Conservation (phyloP, 208 protist species). For the Wallacemonas collosoma region DNA sequence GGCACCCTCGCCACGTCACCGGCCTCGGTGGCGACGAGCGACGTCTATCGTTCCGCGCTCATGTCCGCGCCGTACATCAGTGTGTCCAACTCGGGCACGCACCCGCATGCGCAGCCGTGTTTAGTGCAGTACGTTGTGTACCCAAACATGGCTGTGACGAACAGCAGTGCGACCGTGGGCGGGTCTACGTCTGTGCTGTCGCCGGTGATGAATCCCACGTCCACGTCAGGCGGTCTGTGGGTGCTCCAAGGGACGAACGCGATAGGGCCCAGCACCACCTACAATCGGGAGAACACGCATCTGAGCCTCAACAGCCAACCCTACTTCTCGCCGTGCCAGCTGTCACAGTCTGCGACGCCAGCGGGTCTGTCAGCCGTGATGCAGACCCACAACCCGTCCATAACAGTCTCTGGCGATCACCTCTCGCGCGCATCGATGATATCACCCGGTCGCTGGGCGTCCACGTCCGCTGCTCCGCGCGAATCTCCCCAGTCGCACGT, state of each 20-base stretch:
- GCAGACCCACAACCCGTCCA: not conserved
- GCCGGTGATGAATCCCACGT: not conserved
- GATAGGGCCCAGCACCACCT: too few relatives aligned
- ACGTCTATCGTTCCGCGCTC: too few relatives aligned
- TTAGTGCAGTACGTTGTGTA: conserved; percentile 13
- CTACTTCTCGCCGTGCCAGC: not conserved
- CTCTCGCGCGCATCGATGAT: too few relatives aligned
- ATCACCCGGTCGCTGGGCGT: too few relatives aligned
- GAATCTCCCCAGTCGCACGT: too few relatives aligned
- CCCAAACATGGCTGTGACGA: not conserved
- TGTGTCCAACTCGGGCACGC: not conserved
- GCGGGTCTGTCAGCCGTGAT: not conserved
- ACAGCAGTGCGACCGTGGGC: not conserved
- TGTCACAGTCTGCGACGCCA: not conserved
- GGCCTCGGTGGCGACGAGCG: too few relatives aligned
- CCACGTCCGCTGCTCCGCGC: too few relatives aligned
- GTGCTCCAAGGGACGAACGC: too few relatives aligned
- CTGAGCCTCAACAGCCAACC: not conserved
- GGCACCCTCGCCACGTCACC: too few relatives aligned
- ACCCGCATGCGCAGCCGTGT: conserved; percentile 3
- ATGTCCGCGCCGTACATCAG: too few relatives aligned
- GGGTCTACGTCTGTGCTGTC: not conserved
- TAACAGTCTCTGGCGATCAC: too few relatives aligned
- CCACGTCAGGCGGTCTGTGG: not conserved
- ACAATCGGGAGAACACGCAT: too few relatives aligned